Evolutionary conservation across 2,329 filamentous ascomycete species (phyloP), one percentile per base, ranked within the genome.

Genomic region (Colletotrichum musae): DNA sequence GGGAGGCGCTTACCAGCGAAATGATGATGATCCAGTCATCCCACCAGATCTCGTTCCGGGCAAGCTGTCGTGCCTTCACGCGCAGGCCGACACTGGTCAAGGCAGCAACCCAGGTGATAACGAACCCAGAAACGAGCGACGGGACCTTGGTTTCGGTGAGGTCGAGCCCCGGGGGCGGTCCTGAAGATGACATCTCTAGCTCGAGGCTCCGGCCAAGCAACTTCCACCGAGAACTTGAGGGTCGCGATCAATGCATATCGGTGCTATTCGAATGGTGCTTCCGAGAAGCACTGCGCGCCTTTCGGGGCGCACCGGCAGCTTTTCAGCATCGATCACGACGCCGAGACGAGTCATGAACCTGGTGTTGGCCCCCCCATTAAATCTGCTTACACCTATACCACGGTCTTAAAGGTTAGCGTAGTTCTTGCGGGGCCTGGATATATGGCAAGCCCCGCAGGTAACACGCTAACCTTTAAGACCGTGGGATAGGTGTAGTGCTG

Each of bases 91-190:
- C 45, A 10, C 45, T 48, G 45, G 18, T n/a, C 3, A 21, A 4
- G 18, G 15, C 45, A n/a, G 4, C 6, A 24, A 18, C 45, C 45
- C 45, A 48, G 45, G 45, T 48, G 45, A 48, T 48, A n/a, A 21
- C 45, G 45, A 48, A 48, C n/a, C 45, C 45, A n/a, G 45, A 48
- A 6, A 48, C 18, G 9, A 48, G 45, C 15, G 45, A 48, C 1
- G 45, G 45, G 10, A 48, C 45, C n/a, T 48, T 48, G 45, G 16
- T 48, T n/a, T 48, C 45, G n/a, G 45, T 48, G 45, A 48, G 45
- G 18, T 48, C 45, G 4, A 48, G 45, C 45, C 45, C 45, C 45
- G 9, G 15, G 18, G 45, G 45, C 9, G 45, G 18, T 2, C 45
- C 18, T 21, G 45, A 9, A 18, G n/a, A n/a, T 12, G 18, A 48